These are phyloP conservation scores for Thymus quinquecostatus DNA, from an alignment of 257 asterid species.

Conservation along the genomic window DNA sequence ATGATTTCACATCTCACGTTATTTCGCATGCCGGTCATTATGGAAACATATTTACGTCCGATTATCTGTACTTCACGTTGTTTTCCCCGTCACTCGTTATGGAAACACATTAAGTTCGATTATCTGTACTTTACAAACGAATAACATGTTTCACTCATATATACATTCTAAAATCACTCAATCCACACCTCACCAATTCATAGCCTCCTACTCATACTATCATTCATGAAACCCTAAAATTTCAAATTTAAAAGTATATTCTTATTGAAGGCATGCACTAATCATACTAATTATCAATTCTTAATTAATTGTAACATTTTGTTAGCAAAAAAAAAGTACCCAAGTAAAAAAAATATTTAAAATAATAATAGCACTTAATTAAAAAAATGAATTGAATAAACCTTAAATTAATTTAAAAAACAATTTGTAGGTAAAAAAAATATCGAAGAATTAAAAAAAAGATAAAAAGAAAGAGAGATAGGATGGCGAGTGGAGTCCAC, in stretches of 20 bases:
- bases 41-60: not conserved
- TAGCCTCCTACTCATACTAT: not conserved
- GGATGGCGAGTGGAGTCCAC: constrained; percentile 27
- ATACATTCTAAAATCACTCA: not conserved
- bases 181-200: constrained; percentile 1
- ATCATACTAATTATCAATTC: not conserved
- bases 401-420: not conserved
- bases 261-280: not conserved
- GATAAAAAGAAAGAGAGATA: not conserved
- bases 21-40: not conserved
- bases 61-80: not conserved
- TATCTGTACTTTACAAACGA: not conserved
- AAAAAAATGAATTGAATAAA: not conserved
- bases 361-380: not conserved
- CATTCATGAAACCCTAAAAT: not conserved
- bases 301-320: not conserved
- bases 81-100: not conserved
- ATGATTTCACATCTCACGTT: not conserved
- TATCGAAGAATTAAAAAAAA: not conserved
- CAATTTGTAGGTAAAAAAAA: too few species aligned
- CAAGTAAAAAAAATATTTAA: not conserved
- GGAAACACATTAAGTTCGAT: not conserved
- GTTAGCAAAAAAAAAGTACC: not conserved
- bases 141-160: not conserved
- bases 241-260: not conserved